These are phyloP conservation scores for Trichoderma polysporum DNA, from an alignment of 2,329 filamentous ascomycete species.

Conservation along the genomic window DNA sequence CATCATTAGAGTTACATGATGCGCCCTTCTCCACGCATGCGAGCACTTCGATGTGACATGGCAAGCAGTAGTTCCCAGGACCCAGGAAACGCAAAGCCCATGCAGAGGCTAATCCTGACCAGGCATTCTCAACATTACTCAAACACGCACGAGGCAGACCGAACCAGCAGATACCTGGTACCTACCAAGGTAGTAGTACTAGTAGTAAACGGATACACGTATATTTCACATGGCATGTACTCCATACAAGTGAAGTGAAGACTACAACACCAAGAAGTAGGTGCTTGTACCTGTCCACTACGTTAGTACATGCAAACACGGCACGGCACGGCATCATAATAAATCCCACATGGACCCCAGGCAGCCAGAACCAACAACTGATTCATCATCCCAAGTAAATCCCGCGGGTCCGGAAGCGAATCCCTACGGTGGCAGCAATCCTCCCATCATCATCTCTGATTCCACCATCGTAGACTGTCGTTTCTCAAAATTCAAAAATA, in stretches of 20 bases:
- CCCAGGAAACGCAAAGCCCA: not conserved
- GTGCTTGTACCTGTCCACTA: not conserved
- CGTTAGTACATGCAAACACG: not conserved
- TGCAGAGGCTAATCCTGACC: not conserved
- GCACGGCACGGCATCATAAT: not conserved
- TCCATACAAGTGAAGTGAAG: too few relatives aligned
- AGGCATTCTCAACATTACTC: not conserved
- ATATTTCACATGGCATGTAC: too few relatives aligned
- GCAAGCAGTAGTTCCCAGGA: not conserved
- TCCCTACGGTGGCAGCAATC: not conserved
- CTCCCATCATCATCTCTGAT: not conserved
- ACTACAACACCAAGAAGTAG: too few relatives aligned
- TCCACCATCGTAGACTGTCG: not conserved
- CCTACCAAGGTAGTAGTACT: not conserved
- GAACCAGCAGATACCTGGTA: not conserved
- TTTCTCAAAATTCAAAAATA: not conserved
- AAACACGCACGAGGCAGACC: not conserved
- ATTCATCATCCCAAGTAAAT: not conserved
- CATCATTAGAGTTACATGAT: slow-evolving; percentile 16
- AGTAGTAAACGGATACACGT: not conserved
- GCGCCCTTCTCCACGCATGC: slow-evolving; percentile 11
- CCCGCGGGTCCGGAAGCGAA: not conserved
- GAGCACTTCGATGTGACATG: not conserved
- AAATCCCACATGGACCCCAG: not conserved
- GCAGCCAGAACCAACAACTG: not conserved